A percentile compares a stretch with the other conserved stretches of the same genome.
phyloP scores from a whole-genome alignment of 305 asterid species.

The Fraxinus albicans region DNA sequence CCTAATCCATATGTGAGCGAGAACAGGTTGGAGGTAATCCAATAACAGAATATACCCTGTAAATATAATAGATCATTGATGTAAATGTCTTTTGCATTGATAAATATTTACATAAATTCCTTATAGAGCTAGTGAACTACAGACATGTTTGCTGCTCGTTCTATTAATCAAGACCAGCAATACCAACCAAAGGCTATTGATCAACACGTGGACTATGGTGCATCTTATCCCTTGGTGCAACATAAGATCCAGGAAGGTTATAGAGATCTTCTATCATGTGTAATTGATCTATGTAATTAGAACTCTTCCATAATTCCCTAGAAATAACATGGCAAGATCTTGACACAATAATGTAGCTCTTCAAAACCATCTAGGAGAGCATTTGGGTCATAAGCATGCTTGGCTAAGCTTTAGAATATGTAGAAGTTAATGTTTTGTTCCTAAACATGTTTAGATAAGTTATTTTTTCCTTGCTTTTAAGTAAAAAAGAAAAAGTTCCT shows the following conservation, averaged over 20 bases:
- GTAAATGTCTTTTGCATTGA: not conserved
- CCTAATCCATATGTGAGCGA: conserved; percentile 80
- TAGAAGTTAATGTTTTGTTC: not conserved
- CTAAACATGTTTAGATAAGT: not conserved
- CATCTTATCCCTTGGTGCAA: not conserved
- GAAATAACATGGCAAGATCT: not conserved
- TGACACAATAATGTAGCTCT: not conserved
- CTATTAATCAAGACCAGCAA: too few species aligned
- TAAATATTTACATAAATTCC: conserved; percentile 13
- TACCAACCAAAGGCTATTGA: not conserved
- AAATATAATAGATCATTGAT: conserved; percentile 12
- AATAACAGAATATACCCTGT: conserved; percentile 91
- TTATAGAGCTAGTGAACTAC: not conserved
- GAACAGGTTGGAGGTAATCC: conserved; percentile 86
- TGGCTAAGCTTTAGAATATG: not conserved
- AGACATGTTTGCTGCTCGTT: too few species aligned
- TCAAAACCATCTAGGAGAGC: not conserved
- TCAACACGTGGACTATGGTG: not conserved
- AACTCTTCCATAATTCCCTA: not conserved
- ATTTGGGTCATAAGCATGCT: not conserved
- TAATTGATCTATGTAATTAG: not conserved
- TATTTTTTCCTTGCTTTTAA: not conserved
- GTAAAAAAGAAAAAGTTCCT: not conserved
- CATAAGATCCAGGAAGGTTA: not conserved
- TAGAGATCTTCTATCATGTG: not conserved